A percentile compares a stretch with the other conserved stretches of the same genome.
Conservation (phyloP, 176 grass and related monocot species). For the Calamus simplicifolius region DNA sequence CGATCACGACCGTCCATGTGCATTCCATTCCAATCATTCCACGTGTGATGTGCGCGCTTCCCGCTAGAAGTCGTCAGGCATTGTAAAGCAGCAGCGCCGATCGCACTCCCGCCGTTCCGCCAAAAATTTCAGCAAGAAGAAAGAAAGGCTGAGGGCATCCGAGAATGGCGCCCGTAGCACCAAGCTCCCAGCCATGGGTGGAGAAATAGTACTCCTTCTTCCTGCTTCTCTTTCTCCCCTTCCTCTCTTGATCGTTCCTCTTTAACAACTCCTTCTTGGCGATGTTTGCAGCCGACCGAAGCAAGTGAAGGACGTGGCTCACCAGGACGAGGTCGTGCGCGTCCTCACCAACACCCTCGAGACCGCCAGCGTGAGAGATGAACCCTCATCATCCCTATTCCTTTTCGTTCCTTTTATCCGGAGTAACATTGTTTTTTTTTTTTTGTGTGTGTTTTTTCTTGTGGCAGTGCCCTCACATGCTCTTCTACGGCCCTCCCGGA, state of each 20-base stretch:
- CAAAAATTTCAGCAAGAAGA: slow-evolving; percentile 10
- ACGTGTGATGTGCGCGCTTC: too few species aligned
- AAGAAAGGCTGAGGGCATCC: neutral
- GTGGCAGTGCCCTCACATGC: slow-evolving; percentile 78
- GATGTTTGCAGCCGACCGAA: slow-evolving; percentile 56
- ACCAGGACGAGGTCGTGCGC: slow-evolving; percentile 94
- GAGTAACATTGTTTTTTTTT: too few species aligned
- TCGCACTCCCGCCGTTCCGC: too few species aligned
- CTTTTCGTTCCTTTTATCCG: neutral
- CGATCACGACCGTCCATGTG: too few species aligned
- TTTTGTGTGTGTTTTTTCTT: too few species aligned
- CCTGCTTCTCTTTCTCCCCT: neutral
- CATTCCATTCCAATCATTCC: too few species aligned
- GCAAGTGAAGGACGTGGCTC: slow-evolving; percentile 93
- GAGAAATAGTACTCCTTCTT: slow-evolving; percentile 74
- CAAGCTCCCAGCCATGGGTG: slow-evolving; percentile 91
- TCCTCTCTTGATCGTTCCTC: neutral
- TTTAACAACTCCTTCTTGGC: neutral
- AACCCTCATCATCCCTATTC: slow-evolving; percentile 19
- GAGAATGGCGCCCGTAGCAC: slow-evolving; percentile 55
- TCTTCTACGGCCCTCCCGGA: slow-evolving; percentile 92
- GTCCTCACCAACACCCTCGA: slow-evolving; percentile 93
- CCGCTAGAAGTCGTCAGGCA: too few species aligned
- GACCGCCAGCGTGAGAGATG: slow-evolving; percentile 60
- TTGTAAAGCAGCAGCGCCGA: too few species aligned